Evolutionary conservation across 768 basidiomycete species (phyloP).

Genomic region (Lentinula aciculospora): DNA sequence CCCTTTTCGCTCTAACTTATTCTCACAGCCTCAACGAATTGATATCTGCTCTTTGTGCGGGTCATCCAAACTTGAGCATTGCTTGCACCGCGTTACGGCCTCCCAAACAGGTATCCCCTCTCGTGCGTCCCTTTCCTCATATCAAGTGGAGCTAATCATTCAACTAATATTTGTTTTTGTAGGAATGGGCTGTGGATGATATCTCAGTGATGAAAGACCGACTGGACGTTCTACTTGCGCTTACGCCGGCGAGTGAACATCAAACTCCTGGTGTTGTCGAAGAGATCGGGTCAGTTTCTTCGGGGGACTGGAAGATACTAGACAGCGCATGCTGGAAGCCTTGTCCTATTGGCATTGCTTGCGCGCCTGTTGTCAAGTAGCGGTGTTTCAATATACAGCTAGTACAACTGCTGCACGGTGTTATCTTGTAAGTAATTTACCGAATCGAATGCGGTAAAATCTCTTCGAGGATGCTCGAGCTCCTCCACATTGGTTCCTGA

Average conservation of each 20-base stretch:
- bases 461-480: no score
- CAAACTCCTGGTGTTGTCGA: not conserved
- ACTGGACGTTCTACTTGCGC: conserved; percentile 29
- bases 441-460: no score
- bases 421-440: no score
- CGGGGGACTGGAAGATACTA: conserved; percentile 52
- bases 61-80: conserved; percentile 26
- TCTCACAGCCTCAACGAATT: conserved; percentile 21
- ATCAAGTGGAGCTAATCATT: conserved; percentile 6
- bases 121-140: conserved; percentile 13
- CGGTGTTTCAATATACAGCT: no score
- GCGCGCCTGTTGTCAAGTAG: not conserved
- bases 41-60: conserved; percentile 34
- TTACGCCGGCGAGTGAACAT: conserved; percentile 8
- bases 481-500: no score
- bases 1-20: not conserved
- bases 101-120: conserved; percentile 9
- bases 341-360: conserved; percentile 63
- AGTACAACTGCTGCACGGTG: no score
- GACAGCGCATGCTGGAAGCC: conserved; percentile 48
- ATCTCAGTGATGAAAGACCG: conserved; percentile 53
- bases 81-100: conserved; percentile 15
- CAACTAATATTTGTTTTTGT: conserved; percentile 5
- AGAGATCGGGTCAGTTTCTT: not conserved
- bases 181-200: conserved; percentile 49